phyloP scores from a whole-genome alignment of 371 early-diverging fungal species.

The Mucor ambiguus region DNA sequence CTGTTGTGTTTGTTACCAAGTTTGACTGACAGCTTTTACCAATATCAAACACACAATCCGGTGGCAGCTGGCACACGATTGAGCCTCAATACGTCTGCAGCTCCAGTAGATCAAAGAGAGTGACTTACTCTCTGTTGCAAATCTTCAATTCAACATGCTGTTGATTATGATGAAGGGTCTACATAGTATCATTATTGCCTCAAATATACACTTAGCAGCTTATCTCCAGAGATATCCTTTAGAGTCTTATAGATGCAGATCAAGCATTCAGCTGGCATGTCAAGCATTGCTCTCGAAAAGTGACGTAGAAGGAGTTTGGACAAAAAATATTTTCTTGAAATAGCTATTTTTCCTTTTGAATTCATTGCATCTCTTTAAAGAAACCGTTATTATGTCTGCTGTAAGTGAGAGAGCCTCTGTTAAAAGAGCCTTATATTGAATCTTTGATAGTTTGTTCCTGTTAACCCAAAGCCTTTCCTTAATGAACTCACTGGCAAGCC shows the following conservation, averaged over 20 bases:
- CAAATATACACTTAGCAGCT: background rate
- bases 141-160: background rate
- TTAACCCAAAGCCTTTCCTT: slow-evolving; percentile 97
- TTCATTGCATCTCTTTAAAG: background rate
- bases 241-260: background rate
- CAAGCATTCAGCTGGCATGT: background rate
- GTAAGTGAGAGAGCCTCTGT: background rate
- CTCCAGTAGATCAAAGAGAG: background rate
- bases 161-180: background rate
- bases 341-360: background rate
- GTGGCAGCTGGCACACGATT: background rate
- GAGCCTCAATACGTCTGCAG: background rate
- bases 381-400: slow-evolving; percentile 10
- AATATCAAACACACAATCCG: too few species aligned
- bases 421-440: background rate
- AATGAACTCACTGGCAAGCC: slow-evolving; percentile 91
- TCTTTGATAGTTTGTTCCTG: slow-evolving; percentile 76
- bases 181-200: background rate
- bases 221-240: background rate
- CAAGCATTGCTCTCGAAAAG: background rate
- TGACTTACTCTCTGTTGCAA: background rate
- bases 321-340: slow-evolving; percentile 5
- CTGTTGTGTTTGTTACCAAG: too few species aligned
- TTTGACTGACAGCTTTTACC: too few species aligned
- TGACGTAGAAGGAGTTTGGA: background rate